Base-by-base conservation (phyloP, 768 basidiomycete genomes). In the Phaeotremella fagi region DNA sequence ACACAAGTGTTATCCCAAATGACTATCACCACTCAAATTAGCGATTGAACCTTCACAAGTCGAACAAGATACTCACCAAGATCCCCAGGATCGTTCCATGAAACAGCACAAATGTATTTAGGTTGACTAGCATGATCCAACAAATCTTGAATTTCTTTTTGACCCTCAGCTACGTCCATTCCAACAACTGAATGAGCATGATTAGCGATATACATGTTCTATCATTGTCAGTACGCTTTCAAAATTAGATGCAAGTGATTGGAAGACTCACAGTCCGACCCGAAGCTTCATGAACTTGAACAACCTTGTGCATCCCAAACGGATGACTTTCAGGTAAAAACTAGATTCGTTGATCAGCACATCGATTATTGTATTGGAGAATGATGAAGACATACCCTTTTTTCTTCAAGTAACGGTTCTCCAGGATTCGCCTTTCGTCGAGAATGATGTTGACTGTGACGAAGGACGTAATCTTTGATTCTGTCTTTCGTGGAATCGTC, bases 1-100 rank as follows among this genome's bases (percentile, higher is more conserved):
- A 60, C 58, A 48, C 58, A 55, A 23, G 58, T 60, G 29, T 60
- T 60, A 54, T 60, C 58, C 58, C 58, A 60, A 24, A 60, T 52
- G 24, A 60, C 56, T 58, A 45, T 22, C 3, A 27, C n/a, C n/a
- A n/a, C n/a, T n/a, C n/a, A n/a, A n/a, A n/a, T n/a, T n/a, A n/a
- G n/a, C n/a, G n/a, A n/a, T n/a, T n/a, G n/a, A n/a, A n/a, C n/a
- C n/a, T n/a, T n/a, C 24, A 35, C 38, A 41, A 7, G 11, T 7
- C 7, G 38, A 12, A 41, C 7, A 41, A 12, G 38, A 41, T n/a
- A 48, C 56, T 42, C 28, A 58, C 56, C 58, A 9, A 60, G 49
- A 43, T 60, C 58, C 9, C 58, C 58, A 3, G 37, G 26, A 27
- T 55, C 41, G 26, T 55, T 31, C 58, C 58, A 60, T 5, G 41